Evolutionary conservation across 495 filamentous ascomycete species (phyloP).

Genomic region (Daldinia bambusicola): DNA sequence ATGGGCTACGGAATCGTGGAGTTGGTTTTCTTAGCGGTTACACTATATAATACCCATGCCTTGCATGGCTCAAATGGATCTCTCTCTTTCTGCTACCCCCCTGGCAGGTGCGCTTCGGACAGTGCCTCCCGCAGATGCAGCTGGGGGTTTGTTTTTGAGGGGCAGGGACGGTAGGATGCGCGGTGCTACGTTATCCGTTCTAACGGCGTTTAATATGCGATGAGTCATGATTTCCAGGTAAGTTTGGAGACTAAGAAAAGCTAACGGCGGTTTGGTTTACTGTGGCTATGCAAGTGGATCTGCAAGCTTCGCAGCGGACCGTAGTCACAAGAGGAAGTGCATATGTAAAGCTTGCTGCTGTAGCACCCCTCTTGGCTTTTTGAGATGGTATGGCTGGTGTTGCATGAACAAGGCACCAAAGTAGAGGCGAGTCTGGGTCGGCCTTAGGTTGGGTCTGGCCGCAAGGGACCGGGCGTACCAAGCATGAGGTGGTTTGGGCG

Average conservation of each 20-base stretch:
- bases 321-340: conserved; percentile 52
- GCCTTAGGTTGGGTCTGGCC: conserved; percentile 18
- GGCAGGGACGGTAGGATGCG: conserved; percentile 28
- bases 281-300: conserved; percentile 36
- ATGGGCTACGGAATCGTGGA: conserved; percentile 39
- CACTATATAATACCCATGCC: conserved; percentile 30
- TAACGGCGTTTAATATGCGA: conserved; percentile 18
- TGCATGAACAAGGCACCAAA: conserved; percentile 31
- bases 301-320: conserved; percentile 49
- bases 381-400: conserved; percentile 21
- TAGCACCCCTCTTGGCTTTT: conserved; percentile 14
- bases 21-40: conserved; percentile 33
- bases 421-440: conserved; percentile 32
- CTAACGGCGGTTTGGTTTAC: conserved; percentile 1
- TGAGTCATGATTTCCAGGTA: conserved; percentile 25
- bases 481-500: conserved; percentile 22
- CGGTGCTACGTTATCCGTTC: conserved; percentile 28
- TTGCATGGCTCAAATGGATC: conserved; percentile 42
- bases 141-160: conserved; percentile 17
- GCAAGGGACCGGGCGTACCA: conserved; percentile 31
- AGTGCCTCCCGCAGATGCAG: conserved; percentile 47
- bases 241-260: not conserved
- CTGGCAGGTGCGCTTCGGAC: conserved; percentile 43
- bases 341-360: conserved; percentile 44
- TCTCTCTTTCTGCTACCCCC: conserved; percentile 9